Evolutionary conservation across 2,329 filamentous ascomycete genomes (phyloP), one percentile per base, ranked within the genome.

Genomic region (Fonsecaea erecta): DNA sequence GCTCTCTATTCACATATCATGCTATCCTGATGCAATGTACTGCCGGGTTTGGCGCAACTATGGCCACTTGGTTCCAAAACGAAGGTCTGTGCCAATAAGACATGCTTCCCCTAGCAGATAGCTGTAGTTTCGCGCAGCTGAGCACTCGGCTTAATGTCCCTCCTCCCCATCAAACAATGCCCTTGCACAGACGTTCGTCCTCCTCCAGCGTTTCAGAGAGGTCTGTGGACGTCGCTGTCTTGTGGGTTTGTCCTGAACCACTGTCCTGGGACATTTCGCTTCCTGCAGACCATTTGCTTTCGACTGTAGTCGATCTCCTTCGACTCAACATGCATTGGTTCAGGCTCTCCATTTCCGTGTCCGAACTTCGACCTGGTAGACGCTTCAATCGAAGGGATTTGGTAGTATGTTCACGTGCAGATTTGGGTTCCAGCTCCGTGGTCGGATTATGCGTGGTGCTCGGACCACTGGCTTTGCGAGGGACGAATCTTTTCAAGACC

Each of bases 161-260:
- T 30, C 37, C 14, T 32, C 37, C 14, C 21, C 24, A 12, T 63
- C 53, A 63, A 28, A 63, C 53, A 52, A 63, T 55, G 8, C 61
- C 61, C 52, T 58, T 24, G 61, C 53, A 63, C 28, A 52, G 34
- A 6, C 14, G 34, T 24, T 63, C 61, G 43, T 63, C 61, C 52
- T 63, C 61, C 6, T 57, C 61, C 61, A 52, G 52, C 12, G 16
- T 54, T 14, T 57, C 40, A 3, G 21, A n/a, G 12, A 52, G 28
- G 43, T 59, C 56, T 35, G 56, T 63, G 16, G 61, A 63, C 24
- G 24, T 40, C 16, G 28, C 54, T 21, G 43, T 51, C 32, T 26
- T 40, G 1, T 26, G 21, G 12, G 30, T 56, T 40, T 32, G 26
- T 26, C 52, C 52, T n/a, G 52, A 53, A 12, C 52, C 24, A n/a